Percentiles rank a stretch among this genome's conserved stretches.
phyloP scores from a whole-genome alignment of 768 basidiomycete genomes.

The Podaxis pistillaris region DNA sequence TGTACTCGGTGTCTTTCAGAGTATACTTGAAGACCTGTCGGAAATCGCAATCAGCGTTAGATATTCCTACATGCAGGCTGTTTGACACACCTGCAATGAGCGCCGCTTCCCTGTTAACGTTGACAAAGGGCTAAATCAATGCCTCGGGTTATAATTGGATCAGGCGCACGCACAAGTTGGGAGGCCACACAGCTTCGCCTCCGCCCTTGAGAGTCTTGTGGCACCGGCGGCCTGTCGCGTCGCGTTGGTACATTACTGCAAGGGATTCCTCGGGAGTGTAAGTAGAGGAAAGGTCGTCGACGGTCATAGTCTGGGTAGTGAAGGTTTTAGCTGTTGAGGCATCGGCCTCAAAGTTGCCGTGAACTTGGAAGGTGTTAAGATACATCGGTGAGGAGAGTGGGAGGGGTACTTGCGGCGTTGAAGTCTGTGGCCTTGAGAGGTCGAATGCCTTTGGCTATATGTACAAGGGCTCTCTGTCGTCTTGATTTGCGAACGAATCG shows the following conservation, averaged over 20 bases:
- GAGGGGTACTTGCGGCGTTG: neutral
- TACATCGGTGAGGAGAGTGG: neutral
- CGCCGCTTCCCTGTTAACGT: slow-evolving; percentile 49
- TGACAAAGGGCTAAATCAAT: neutral
- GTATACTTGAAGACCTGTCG: slow-evolving; percentile 60
- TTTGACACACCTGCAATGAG: slow-evolving; percentile 58
- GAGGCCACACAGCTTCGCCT: slow-evolving; percentile 77
- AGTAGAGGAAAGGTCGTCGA: slow-evolving; percentile 35
- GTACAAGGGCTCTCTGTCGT: neutral
- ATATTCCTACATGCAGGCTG: neutral
- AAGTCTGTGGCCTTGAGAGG: neutral
- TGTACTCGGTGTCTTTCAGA: slow-evolving; percentile 62
- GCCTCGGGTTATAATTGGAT: slow-evolving; percentile 4
- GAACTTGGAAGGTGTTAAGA: slow-evolving; percentile 9
- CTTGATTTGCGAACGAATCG: neutral
- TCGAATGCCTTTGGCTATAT: neutral
- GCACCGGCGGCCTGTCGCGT: slow-evolving; percentile 62
- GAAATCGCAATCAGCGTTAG: neutral
- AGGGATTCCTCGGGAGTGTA: slow-evolving; percentile 39
- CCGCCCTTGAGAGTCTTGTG: slow-evolving; percentile 73
- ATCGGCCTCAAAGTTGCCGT: slow-evolving; percentile 8
- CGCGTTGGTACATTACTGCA: slow-evolving; percentile 41
- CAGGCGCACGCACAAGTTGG: slow-evolving; percentile 42
- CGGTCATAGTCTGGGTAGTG: slow-evolving; percentile 33
- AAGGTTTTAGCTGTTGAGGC: slow-evolving; percentile 8